Conservation (phyloP, 371 early-diverging fungal genomes). For the Mucor racemosus region DNA sequence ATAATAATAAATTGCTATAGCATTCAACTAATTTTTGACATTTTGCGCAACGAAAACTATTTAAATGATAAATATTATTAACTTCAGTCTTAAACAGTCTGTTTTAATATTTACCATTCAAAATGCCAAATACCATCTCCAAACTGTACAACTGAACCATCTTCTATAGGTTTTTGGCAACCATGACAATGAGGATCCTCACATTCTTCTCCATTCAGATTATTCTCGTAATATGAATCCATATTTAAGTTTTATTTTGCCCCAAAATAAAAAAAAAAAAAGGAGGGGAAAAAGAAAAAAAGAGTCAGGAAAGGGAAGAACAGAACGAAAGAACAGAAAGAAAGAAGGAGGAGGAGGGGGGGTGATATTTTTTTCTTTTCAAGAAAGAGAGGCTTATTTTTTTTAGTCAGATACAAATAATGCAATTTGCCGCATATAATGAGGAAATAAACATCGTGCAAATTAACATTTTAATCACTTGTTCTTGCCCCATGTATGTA, state of each 20-base stretch:
- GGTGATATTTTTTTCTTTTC: neutral
- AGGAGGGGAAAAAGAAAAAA: slow-evolving; percentile 6
- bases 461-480: neutral
- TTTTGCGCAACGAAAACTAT: slow-evolving; percentile 80
- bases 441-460: slow-evolving; percentile 4
- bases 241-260: slow-evolving; percentile 13
- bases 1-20: slow-evolving; percentile 78
- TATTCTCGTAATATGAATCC: slow-evolving; percentile 37
- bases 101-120: slow-evolving; percentile 42
- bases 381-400: slow-evolving; percentile 4
- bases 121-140: slow-evolving; percentile 79
- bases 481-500: slow-evolving; percentile 1
- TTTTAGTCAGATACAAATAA: neutral
- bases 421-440: neutral
- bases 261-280: slow-evolving; percentile 5
- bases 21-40: slow-evolving; percentile 78
- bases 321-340: slow-evolving; percentile 1
- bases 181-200: slow-evolving; percentile 74
- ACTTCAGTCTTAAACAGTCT: too few species aligned
- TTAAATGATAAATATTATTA: neutral
- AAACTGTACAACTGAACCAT: slow-evolving; percentile 84
- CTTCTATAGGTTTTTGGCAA: slow-evolving; percentile 76
- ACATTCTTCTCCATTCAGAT: slow-evolving; percentile 39
- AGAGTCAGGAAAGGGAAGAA: neutral
- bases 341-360: neutral